Evolutionary conservation across 768 basidiomycete genomes (phyloP).

Genomic region (Exsudoporus frostii): DNA sequence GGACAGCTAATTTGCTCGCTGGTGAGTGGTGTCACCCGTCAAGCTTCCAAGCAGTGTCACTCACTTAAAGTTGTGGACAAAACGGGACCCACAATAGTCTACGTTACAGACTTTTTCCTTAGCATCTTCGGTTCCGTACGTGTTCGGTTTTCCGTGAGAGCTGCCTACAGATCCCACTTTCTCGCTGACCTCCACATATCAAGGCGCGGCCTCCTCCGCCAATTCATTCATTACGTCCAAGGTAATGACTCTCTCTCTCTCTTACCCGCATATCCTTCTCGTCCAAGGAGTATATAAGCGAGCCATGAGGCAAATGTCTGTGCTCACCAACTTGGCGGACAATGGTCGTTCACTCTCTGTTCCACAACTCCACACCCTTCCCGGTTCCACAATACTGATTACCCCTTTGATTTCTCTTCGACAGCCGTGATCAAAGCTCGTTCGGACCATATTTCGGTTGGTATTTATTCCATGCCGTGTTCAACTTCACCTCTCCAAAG

Average conservation of each 20-base stretch:
- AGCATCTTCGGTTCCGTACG: conserved; percentile 41
- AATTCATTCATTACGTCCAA: conserved; percentile 55
- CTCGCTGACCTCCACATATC: conserved; percentile 15
- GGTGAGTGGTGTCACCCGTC: conserved; percentile 11
- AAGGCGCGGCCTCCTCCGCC: conserved; percentile 74
- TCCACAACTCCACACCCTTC: conserved; percentile 24
- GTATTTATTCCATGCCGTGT: conserved; percentile 29
- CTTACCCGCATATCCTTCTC: conserved; percentile 5
- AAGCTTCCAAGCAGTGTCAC: conserved; percentile 4
- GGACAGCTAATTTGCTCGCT: conserved; percentile 6
- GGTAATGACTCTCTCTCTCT: conserved; percentile 36
- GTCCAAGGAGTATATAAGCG: conserved; percentile 13
- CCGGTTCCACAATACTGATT: conserved; percentile 18
- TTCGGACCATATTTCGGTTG: conserved; percentile 20
- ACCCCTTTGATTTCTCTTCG: conserved; percentile 6
- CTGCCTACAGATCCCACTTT: not conserved
- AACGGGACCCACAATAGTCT: conserved; percentile 54
- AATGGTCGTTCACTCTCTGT: conserved; percentile 24
- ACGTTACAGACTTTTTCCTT: conserved; percentile 39
- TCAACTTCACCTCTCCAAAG: conserved; percentile 12
- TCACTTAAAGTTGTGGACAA: conserved; percentile 33
- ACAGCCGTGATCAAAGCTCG: conserved; percentile 27
- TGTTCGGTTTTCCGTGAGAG: conserved; percentile 35
- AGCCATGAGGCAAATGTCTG: conserved; percentile 23
- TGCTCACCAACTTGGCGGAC: conserved; percentile 21